A percentile compares a stretch with the other conserved stretches of the same genome.
Conservation (phyloP, 2,329 filamentous ascomycete genomes). For the Meredithiella fracta region DNA sequence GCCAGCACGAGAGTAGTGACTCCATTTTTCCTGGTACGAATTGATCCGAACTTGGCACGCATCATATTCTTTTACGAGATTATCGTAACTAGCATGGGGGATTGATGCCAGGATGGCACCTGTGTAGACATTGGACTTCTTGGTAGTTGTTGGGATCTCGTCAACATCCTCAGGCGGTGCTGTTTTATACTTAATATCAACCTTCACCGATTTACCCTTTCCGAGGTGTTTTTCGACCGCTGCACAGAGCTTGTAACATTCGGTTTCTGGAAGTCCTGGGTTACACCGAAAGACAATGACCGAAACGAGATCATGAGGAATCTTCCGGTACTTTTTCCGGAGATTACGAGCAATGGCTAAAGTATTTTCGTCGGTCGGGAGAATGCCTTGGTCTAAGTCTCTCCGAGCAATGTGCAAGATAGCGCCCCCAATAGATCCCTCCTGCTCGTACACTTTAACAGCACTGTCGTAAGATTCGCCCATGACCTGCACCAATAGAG, state of each 20-base stretch:
- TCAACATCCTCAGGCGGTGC: too few species aligned
- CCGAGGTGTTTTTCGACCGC: conserved; percentile 28
- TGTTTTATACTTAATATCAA: conserved; percentile 15
- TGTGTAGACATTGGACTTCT: too few species aligned
- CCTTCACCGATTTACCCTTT: conserved; percentile 22
- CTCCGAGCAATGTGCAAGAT: conserved; percentile 28
- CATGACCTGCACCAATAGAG: conserved; percentile 29
- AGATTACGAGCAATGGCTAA: conserved; percentile 22
- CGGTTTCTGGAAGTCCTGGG: conserved; percentile 19
- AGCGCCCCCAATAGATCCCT: conserved; percentile 25
- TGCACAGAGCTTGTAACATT: conserved; percentile 26
- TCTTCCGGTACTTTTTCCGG: conserved; percentile 24
- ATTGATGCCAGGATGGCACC: too few species aligned
- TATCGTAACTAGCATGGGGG: too few species aligned
- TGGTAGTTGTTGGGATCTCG: too few species aligned
- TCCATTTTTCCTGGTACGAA: too few species aligned
- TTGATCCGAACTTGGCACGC: too few species aligned
- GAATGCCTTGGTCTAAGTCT: conserved; percentile 25
- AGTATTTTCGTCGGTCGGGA: conserved; percentile 20
- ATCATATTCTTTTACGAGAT: too few species aligned
- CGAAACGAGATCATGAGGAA: conserved; percentile 28
- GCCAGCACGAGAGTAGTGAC: too few species aligned
- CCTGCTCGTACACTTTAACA: conserved; percentile 25
- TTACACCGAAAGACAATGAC: conserved; percentile 27
- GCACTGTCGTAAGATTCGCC: conserved; percentile 27